Percentiles rank a stretch among this genome's conserved stretches.
Evolutionary conservation across 1,139 yeast species (phyloP).

Genomic region (Sugiyamaella grinbergsii): DNA sequence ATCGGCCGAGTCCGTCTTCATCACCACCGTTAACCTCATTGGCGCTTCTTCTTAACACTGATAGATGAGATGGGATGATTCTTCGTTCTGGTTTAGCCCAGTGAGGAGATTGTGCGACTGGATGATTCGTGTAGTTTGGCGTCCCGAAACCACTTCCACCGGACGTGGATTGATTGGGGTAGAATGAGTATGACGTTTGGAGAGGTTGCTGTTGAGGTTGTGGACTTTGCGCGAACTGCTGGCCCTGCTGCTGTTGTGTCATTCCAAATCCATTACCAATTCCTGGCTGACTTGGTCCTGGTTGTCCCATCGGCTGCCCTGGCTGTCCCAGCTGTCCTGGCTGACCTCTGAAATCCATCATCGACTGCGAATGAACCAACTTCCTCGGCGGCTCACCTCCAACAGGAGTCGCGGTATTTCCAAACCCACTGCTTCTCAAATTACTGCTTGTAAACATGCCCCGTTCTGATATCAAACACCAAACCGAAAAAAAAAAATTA

Average conservation of each 20-base stretch:
- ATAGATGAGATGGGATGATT: slow-evolving; percentile 18
- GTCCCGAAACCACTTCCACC: neutral
- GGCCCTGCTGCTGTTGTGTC: slow-evolving; percentile 14
- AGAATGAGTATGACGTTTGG: slow-evolving; percentile 4
- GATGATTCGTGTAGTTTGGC: neutral
- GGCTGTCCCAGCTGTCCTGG: neutral
- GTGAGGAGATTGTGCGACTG: slow-evolving; percentile 13
- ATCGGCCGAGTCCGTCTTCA: neutral
- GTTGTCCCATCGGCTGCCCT: slow-evolving; percentile 4
- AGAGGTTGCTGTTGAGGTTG: slow-evolving; percentile 17
- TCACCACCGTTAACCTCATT: slow-evolving; percentile 9
- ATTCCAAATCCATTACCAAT: neutral
- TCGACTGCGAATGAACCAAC: slow-evolving; percentile 35
- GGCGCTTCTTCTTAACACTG: slow-evolving; percentile 9
- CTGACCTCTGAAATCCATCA: slow-evolving; percentile 29
- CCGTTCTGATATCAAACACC: neutral
- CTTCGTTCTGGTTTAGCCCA: slow-evolving; percentile 21
- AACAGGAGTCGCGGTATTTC: neutral
- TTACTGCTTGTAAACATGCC: slow-evolving; percentile 7
- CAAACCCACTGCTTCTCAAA: slow-evolving; percentile 10
- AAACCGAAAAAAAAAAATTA: too few relatives aligned
- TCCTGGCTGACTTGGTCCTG: slow-evolving; percentile 7
- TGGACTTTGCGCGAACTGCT: slow-evolving; percentile 6
- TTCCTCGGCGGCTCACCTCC: slow-evolving; percentile 14
- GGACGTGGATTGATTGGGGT: neutral